Conservation (phyloP, 2,329 filamentous ascomycete genomes). For the Paecilomyces formosus region DNA sequence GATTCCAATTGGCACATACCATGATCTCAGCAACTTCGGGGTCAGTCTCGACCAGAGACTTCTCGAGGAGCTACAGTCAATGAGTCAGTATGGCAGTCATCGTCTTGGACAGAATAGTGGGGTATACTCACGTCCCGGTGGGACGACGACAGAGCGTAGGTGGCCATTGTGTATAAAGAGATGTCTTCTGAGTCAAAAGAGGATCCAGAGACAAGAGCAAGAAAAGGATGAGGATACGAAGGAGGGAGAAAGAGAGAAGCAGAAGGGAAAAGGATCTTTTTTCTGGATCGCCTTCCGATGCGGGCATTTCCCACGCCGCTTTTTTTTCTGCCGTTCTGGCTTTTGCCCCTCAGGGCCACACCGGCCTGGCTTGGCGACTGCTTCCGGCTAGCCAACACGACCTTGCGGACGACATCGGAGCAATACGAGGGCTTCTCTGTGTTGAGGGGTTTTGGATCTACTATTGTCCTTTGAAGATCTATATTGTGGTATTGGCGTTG, state of each 20-base stretch:
- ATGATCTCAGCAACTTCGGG: conserved; percentile 95
- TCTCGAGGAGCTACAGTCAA: conserved; percentile 76
- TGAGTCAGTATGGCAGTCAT: conserved; percentile 25
- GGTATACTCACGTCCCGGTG: conserved; percentile 54
- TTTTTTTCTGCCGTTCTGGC: neutral
- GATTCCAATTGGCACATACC: conserved; percentile 48
- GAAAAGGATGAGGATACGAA: conserved; percentile 1
- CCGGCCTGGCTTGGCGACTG: neutral
- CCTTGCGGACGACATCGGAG: neutral
- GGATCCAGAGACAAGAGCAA: neutral
- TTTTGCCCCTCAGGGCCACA: neutral
- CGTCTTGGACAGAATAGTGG: conserved; percentile 2
- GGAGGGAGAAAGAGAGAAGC: conserved; percentile 1
- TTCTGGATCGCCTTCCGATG: neutral
- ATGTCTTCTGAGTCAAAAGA: conserved; percentile 7
- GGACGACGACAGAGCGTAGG: conserved; percentile 58
- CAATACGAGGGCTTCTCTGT: neutral
- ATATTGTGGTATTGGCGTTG: too few species aligned
- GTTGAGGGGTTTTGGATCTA: neutral
- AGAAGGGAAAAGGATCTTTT: conserved; percentile 1
- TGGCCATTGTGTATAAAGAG: conserved; percentile 30
- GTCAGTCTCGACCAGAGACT: conserved; percentile 82
- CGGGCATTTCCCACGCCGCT: neutral
- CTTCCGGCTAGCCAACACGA: neutral
- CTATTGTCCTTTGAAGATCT: neutral